These are phyloP conservation scores for Pleurostoma richardsiae DNA, from an alignment of 2,329 filamentous ascomycete genomes.

Conservation along the genomic window DNA sequence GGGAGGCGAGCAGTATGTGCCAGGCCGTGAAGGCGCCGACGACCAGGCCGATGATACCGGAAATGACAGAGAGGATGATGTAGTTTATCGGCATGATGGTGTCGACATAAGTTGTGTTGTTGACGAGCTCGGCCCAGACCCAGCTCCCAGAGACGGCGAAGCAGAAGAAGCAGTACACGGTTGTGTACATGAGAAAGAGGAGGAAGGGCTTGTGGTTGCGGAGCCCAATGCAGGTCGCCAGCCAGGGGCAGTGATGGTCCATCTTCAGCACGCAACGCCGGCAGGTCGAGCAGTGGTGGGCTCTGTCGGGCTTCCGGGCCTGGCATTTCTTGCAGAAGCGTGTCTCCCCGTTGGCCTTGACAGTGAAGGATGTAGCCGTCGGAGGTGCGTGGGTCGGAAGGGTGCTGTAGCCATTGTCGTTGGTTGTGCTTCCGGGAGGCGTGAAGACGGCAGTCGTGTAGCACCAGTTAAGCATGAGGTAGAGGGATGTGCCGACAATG, in stretches of 20 bases:
- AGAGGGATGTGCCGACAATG: constrained; percentile 64
- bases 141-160: constrained; percentile 75
- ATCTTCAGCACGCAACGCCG: constrained; percentile 95
- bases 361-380: constrained; percentile 74
- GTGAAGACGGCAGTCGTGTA: constrained; percentile 95
- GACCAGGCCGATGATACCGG: constrained; percentile 87
- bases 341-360: constrained; percentile 82
- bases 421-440: constrained; percentile 69
- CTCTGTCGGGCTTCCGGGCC: constrained; percentile 86
- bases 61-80: constrained; percentile 79
- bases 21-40: constrained; percentile 84
- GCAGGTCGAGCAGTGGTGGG: constrained; percentile 96
- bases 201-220: constrained; percentile 95
- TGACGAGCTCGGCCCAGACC: constrained; percentile 80
- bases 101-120: constrained; percentile 66
- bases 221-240: constrained; percentile 90
- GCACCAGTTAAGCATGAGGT: constrained; percentile 74
- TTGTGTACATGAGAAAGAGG: constrained; percentile 86
- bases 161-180: constrained; percentile 75
- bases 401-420: constrained; percentile 67
- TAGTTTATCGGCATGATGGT: constrained; percentile 84
- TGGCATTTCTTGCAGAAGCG: constrained; percentile 98
- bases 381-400: constrained; percentile 64
- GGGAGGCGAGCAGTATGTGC: constrained; percentile 78
- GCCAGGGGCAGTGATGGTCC: constrained; percentile 99